Evolutionary conservation across 2,329 filamentous ascomycete species (phyloP).

Genomic region (Aureobasidium pullulans): DNA sequence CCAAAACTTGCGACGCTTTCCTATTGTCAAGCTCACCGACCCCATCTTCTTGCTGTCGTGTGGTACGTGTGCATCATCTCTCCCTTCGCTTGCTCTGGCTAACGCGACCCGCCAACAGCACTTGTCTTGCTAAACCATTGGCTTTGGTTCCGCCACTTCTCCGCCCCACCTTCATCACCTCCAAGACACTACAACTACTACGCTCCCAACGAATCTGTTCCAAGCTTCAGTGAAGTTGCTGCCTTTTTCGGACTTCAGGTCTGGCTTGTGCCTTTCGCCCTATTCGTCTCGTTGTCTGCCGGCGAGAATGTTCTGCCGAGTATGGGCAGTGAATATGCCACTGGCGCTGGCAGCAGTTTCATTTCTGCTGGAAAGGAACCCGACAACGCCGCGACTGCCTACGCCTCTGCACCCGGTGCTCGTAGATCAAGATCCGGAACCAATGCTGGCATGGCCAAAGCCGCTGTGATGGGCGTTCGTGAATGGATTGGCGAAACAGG

Average conservation of each 20-base stretch:
- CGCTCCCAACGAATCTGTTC: conserved; percentile 39
- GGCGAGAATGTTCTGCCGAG: conserved; percentile 92
- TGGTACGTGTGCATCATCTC: conserved; percentile 42
- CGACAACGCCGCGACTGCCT: conserved; percentile 34
- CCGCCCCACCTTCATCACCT: conserved; percentile 45
- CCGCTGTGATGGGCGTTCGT: conserved; percentile 51
- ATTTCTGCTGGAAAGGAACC: conserved; percentile 37
- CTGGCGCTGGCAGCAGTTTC: conserved; percentile 48
- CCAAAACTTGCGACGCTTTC: conserved; percentile 72
- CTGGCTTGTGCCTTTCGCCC: conserved; percentile 89
- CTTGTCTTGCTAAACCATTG: conserved; percentile 88
- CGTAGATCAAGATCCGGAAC: conserved; percentile 45
- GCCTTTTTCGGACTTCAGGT: conserved; percentile 95
- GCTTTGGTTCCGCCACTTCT: conserved; percentile 93
- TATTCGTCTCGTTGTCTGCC: conserved; percentile 90
- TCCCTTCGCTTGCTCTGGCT: not conserved
- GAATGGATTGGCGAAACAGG: conserved; percentile 60
- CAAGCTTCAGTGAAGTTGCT: conserved; percentile 87
- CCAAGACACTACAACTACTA: conserved; percentile 47
- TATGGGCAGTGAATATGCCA: conserved; percentile 72
- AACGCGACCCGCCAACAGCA: conserved; percentile 36
- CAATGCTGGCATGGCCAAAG: conserved; percentile 47
- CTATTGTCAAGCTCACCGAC: conserved; percentile 76
- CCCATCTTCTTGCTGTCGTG: conserved; percentile 82
- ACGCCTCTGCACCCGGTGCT: conserved; percentile 27